Evolutionary conservation across 805 yeast genomes (phyloP).

Genomic region (Saturnispora bothae): DNA sequence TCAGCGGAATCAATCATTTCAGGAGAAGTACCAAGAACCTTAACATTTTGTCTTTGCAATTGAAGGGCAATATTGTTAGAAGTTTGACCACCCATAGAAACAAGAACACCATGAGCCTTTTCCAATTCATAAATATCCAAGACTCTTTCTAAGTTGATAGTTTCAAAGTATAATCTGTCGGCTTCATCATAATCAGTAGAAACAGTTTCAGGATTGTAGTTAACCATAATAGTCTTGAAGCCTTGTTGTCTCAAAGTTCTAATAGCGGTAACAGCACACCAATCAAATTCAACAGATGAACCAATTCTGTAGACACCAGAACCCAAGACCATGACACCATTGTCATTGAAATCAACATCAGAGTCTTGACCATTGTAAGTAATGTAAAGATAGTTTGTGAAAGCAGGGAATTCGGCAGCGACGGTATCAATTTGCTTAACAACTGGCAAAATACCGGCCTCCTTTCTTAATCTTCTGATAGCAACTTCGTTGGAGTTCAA

Average conservation of each 20-base stretch:
- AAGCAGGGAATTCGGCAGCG: constrained; percentile 98
- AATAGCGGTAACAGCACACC: constrained; percentile 98
- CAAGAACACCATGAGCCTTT: constrained; percentile 81
- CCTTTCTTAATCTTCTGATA: constrained; percentile 79
- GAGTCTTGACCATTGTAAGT: constrained; percentile 88
- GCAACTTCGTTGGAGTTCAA: constrained; percentile 86
- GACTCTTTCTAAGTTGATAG: constrained; percentile 86
- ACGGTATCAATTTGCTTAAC: constrained; percentile 97
- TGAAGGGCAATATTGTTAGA: constrained; percentile 93
- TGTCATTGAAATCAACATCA: constrained; percentile 79
- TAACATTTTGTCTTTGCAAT: constrained; percentile 86
- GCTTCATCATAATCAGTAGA: constrained; percentile 98
- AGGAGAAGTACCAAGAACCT: constrained; percentile 93
- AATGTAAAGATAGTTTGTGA: constrained; percentile 86
- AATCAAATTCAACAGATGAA: constrained; percentile 95
- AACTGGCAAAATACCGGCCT: constrained; percentile 77
- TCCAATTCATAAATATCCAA: constrained; percentile 91
- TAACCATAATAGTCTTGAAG: constrained; percentile 87
- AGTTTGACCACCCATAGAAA: constrained; percentile 98
- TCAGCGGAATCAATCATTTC: constrained; percentile 98
- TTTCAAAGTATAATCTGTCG: constrained; percentile 92
- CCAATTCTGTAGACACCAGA: constrained; percentile 99
- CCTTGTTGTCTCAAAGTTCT: constrained; percentile 84
- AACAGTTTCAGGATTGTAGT: constrained; percentile 97
- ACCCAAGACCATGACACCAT: constrained; percentile 90